Evolutionary conservation across 2,329 filamentous ascomycete species (phyloP), one percentile per base, ranked within the genome.

Genomic region (Aspergillus neoniger): DNA sequence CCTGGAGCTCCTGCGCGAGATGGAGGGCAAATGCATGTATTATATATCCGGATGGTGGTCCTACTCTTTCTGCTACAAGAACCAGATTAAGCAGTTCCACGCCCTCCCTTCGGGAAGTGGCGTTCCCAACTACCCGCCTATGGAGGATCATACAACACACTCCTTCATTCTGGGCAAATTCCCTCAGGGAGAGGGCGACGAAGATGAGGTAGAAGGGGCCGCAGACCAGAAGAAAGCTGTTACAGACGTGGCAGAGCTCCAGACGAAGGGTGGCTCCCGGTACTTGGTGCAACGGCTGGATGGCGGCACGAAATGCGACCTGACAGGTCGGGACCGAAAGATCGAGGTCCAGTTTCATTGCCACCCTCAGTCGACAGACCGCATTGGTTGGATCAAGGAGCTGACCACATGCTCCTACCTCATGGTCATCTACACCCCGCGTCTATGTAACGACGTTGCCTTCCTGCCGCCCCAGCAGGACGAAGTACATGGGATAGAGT

Each of bases 341-440:
- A 89, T 96, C 65, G 93, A 97, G 75, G 86, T 97, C 9, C 75
- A 89, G 76, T 89, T 88, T 66, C 87, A 89, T 70, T 96, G 92
- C 79, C 89, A 91, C 69, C 91, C 91, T 0, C 88, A 90, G 52
- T 82, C 87, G 32, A 85, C 85, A 2, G 82, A 96, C 73, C 86
- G 89, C 51, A 96, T 97, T 69, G 89, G 89, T 47, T 92, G 91
- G 87, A 96, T 97, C 77, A 96, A 96, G 76, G 93, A 97, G 74
- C 87, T 94, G 1, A 90, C 89, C 2, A 96, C 92, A 10, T 97
- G 93, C 78, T 87, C 91, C 12, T 97, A 97, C 73, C 82, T 96
- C 57, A 96, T 97, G 92, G 87, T 96, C 32, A 86, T 97, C 64
- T 90, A 96, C 73, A 96, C 93, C 0, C 91, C 92, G 0, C 88